phyloP scores from a whole-genome alignment of 2,329 filamentous ascomycete species.

The Pseudogymnoascus sp. region DNA sequence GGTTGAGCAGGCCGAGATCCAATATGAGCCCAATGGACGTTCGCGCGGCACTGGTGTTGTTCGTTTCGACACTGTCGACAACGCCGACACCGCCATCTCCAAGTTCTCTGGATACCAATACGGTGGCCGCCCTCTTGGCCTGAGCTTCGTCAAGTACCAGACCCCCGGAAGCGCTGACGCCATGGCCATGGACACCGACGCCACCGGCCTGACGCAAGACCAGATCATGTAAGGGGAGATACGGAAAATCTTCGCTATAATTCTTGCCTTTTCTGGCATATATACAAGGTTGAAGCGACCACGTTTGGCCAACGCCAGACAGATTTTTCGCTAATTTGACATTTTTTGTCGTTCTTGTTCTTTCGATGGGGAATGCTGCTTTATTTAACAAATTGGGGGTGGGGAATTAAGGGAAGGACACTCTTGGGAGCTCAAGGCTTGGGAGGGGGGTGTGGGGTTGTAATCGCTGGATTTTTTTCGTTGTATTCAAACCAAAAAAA shows the following conservation, averaged over 20 bases:
- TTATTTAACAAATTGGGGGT: background rate
- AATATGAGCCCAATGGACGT: slow-evolving; percentile 93
- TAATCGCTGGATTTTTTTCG: background rate
- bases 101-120: slow-evolving; percentile 99
- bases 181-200: slow-evolving; percentile 91
- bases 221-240: slow-evolving; percentile 75
- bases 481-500: background rate
- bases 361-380: background rate
- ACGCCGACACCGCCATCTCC: slow-evolving; percentile 86
- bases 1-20: slow-evolving; percentile 97
- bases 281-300: slow-evolving; percentile 1
- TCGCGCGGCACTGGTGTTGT: slow-evolving; percentile 96
- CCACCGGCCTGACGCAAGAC: slow-evolving; percentile 81
- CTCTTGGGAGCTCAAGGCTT: slow-evolving; percentile 4
- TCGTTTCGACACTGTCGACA: slow-evolving; percentile 74
- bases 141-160: slow-evolving; percentile 90
- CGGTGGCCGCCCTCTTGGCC: slow-evolving; percentile 83
- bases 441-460: background rate
- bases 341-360: background rate
- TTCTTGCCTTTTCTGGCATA: background rate
- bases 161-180: slow-evolving; percentile 56
- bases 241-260: background rate
- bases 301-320: background rate
- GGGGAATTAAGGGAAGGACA: background rate
- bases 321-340: background rate